Conservation (phyloP, 2,329 filamentous ascomycete species). For the Xylariaceae sp. region DNA sequence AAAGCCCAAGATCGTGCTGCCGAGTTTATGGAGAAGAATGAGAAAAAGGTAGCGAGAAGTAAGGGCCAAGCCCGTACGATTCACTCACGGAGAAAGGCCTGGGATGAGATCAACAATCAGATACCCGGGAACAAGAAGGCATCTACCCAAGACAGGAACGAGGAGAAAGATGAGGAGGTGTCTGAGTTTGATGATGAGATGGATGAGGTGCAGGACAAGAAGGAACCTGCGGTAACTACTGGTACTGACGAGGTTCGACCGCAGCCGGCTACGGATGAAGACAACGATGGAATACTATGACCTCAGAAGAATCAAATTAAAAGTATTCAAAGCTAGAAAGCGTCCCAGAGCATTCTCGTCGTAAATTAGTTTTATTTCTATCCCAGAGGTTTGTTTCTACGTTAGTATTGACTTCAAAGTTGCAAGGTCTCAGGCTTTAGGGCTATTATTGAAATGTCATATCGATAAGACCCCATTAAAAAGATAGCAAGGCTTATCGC, state of each 20-base stretch:
- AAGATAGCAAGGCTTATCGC: not conserved
- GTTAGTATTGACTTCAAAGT: too few relatives aligned
- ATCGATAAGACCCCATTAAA: not conserved
- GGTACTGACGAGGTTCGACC: constrained; percentile 5
- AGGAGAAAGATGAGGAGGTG: constrained; percentile 20
- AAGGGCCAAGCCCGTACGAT: constrained; percentile 51
- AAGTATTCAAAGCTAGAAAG: too few relatives aligned
- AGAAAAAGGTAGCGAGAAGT: constrained; percentile 59
- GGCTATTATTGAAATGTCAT: too few relatives aligned
- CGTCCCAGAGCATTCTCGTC: too few relatives aligned
- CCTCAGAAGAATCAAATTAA: too few relatives aligned
- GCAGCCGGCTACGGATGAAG: constrained; percentile 13
- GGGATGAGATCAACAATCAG: constrained; percentile 61
- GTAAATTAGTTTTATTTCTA: too few relatives aligned
- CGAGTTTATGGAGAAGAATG: constrained; percentile 61
- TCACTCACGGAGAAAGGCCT: constrained; percentile 54
- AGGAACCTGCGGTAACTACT: constrained; percentile 4
- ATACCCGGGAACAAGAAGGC: constrained; percentile 23
- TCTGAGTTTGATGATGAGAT: constrained; percentile 32
- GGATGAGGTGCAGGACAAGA: constrained; percentile 25
- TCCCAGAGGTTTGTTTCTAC: not conserved
- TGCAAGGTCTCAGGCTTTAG: not conserved
- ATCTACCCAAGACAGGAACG: constrained; percentile 12
- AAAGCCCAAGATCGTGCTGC: constrained; percentile 61
- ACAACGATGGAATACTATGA: constrained; percentile 29